These are phyloP conservation scores for Dothideomycetes sp. DNA, from an alignment of 2,329 filamentous ascomycete species.

Conservation along the genomic window DNA sequence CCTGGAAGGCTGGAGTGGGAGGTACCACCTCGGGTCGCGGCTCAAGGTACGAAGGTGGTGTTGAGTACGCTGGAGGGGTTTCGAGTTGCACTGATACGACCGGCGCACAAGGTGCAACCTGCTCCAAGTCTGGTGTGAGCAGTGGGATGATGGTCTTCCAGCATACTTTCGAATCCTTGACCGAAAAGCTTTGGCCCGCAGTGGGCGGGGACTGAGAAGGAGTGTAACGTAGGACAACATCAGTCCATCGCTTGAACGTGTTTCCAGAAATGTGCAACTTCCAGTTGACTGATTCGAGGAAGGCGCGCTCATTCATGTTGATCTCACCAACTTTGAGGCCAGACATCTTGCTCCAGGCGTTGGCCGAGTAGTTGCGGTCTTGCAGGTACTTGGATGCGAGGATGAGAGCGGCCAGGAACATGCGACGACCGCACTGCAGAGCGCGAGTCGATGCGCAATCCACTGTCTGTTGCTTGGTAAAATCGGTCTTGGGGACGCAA, in stretches of 20 bases:
- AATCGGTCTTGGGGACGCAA: slow-evolving; percentile 73
- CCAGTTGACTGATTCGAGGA: slow-evolving; percentile 84
- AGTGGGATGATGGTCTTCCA: slow-evolving; percentile 45
- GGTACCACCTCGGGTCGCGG: slow-evolving; percentile 41
- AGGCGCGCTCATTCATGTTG: slow-evolving; percentile 92
- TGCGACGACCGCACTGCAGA: slow-evolving; percentile 89
- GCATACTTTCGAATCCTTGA: slow-evolving; percentile 14
- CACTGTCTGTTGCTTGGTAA: slow-evolving; percentile 74
- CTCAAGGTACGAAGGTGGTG: slow-evolving; percentile 40
- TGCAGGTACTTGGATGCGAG: slow-evolving; percentile 96
- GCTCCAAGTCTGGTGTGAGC: slow-evolving; percentile 50
- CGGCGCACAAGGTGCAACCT: neutral
- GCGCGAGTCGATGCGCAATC: slow-evolving; percentile 65
- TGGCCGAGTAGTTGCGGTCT: slow-evolving; percentile 93
- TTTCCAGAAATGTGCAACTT: slow-evolving; percentile 86
- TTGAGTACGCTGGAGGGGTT: slow-evolving; percentile 33
- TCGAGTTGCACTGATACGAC: slow-evolving; percentile 22
- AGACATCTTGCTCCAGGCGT: slow-evolving; percentile 98
- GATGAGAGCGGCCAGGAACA: slow-evolving; percentile 93
- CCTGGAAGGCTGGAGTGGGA: slow-evolving; percentile 46
- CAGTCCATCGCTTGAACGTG: slow-evolving; percentile 86
- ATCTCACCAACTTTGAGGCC: slow-evolving; percentile 90
- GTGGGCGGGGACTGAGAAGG: slow-evolving; percentile 38
- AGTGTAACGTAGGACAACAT: slow-evolving; percentile 79
- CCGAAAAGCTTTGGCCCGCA: slow-evolving; percentile 17